Percentiles rank a stretch among this genome's conserved stretches.
Evolutionary conservation across 768 basidiomycete genomes (phyloP).

Genomic region (Tricholoma saponaceum): DNA sequence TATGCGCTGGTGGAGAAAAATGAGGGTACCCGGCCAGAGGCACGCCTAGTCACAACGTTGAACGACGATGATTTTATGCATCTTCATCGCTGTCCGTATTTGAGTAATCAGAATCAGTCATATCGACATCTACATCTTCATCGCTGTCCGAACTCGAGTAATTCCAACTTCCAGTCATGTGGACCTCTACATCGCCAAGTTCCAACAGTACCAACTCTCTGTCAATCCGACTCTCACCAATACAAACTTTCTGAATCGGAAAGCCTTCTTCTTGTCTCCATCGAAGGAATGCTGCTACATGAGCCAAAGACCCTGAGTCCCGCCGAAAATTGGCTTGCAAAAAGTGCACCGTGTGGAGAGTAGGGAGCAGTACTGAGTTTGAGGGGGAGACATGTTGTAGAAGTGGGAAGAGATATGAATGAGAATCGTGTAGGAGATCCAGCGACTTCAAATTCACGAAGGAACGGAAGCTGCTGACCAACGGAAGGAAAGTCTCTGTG

Average conservation of each 20-base stretch:
- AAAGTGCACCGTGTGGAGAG: background rate
- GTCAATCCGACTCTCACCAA: background rate
- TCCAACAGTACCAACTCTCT: background rate
- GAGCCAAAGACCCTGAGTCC: background rate
- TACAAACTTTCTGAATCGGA: background rate
- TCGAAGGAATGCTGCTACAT: background rate
- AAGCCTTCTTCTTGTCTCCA: background rate
- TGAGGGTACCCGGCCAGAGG: too few relatives aligned
- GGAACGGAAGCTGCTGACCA: background rate
- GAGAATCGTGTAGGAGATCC: background rate
- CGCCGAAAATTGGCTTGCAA: background rate
- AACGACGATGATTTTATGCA: too few relatives aligned
- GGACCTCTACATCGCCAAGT: background rate
- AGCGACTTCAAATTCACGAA: background rate
- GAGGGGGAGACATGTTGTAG: background rate
- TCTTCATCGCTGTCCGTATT: too few relatives aligned
- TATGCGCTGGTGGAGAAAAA: too few relatives aligned
- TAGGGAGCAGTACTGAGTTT: too few relatives aligned
- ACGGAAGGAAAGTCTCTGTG: background rate
- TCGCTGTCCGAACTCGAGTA: background rate
- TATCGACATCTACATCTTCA: too few relatives aligned
- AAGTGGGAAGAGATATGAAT: background rate
- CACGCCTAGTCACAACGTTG: too few relatives aligned
- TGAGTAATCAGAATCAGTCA: too few relatives aligned
- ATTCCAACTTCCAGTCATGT: background rate